Percentiles rank a stretch among this genome's conserved stretches.
Conservation (phyloP, 2,329 filamentous ascomycete species). For the Aureobasidium sp. region DNA sequence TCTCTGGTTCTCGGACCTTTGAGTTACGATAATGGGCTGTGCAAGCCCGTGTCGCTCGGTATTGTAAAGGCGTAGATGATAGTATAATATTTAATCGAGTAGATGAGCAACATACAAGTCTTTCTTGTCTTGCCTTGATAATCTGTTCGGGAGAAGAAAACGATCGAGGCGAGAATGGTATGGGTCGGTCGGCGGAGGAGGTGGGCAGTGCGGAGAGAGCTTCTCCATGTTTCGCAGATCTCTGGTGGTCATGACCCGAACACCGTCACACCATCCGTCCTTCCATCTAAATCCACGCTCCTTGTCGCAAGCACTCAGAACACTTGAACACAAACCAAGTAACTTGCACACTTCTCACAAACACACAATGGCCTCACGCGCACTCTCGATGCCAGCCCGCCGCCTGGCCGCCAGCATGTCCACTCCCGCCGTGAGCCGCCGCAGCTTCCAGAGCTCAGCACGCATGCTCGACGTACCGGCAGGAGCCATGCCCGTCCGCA, state of each 20-base stretch:
- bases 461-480: slow-evolving; percentile 13
- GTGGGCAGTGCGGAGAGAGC: not conserved
- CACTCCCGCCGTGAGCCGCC: slow-evolving; percentile 15
- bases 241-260: not conserved
- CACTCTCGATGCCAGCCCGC: not conserved
- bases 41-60: not conserved
- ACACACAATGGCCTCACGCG: slow-evolving; percentile 3
- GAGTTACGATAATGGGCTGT: not conserved
- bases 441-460: slow-evolving; percentile 33
- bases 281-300: not conserved
- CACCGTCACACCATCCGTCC: not conserved
- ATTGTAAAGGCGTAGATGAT: not conserved
- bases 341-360: not conserved
- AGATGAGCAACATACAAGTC: no score
- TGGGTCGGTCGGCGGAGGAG: not conserved
- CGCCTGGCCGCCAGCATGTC: not conserved
- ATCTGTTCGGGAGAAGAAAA: no score
- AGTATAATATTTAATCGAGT: not conserved
- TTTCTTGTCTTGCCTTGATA: no score
- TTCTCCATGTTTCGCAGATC: not conserved
- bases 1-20: not conserved
- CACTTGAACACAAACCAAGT: not conserved
- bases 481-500: slow-evolving; percentile 45
- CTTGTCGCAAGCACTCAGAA: not conserved
- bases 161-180: not conserved